These are phyloP conservation scores for Camelina hispida DNA, from an alignment of 345 rosid species.

Conservation along the genomic window DNA sequence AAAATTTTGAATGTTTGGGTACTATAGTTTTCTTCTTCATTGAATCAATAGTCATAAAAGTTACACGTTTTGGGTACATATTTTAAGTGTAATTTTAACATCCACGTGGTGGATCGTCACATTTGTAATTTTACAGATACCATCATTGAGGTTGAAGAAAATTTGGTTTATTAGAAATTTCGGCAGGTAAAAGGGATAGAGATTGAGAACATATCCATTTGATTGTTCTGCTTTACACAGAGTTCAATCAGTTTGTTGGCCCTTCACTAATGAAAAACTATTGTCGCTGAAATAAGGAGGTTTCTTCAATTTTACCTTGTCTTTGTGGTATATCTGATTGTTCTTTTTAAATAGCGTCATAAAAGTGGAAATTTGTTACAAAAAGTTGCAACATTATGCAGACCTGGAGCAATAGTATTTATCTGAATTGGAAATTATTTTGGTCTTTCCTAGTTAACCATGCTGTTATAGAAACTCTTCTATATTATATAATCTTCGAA, in stretches of 20 bases:
- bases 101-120: constrained; percentile 11
- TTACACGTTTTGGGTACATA: constrained; percentile 23
- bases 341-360: neutral
- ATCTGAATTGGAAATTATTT: neutral
- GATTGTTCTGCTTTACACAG: neutral
- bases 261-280: neutral
- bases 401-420: neutral
- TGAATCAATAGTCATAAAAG: too few relatives aligned
- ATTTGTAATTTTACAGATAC: neutral
- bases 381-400: neutral
- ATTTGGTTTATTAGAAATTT: constrained; percentile 2
- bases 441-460: constrained; percentile 1
- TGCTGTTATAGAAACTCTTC: neutral
- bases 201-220: neutral
- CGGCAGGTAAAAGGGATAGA: constrained; percentile 4
- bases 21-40: too few relatives aligned
- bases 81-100: neutral
- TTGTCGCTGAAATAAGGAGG: neutral
- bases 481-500: neutral
- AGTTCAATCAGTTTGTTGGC: neutral
- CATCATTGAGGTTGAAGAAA: constrained; percentile 10
- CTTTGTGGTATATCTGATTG: neutral
- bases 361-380: neutral
- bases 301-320: neutral
- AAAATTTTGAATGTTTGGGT: neutral